Base-by-base conservation (phyloP, 768 basidiomycete genomes). In the Paxillus ammoniavirescens region DNA sequence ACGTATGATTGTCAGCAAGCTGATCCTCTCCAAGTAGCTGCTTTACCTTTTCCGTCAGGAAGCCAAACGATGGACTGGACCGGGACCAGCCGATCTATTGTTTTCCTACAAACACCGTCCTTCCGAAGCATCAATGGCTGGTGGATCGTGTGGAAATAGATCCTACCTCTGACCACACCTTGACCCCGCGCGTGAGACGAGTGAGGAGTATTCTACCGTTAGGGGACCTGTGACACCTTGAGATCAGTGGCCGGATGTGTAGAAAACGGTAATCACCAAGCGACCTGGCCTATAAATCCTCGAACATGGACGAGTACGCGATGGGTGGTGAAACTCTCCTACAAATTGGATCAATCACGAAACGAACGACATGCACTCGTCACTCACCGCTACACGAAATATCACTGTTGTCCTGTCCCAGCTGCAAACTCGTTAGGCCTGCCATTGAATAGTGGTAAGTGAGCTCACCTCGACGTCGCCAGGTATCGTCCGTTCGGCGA, bases 1-100 rank as follows among this genome's bases (percentile, higher is more conserved):
- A 51, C 42, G 57, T 47, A 54, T 53, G 52, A 55, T 58, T 51
- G 41, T 45, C 47, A 47, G 58, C 40, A 63, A 56, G 54, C 12
- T 42, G 36, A 59, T 60, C 49, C 41, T 51, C 40, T 28, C 26
- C 21, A 37, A 43, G 12, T 31, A n/a, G 50, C 50, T 12, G 33
- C 40, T 59, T 58, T 59, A 79, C 79, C 76, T 60, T 78, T 73
- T 46, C 77, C 77, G 26, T 64, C 66, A 7, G 80, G 80, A 52
- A 81, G 67, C 80, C 81, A 82, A 47, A 75, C 70, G 42, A 82
- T 72, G n/a, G 80, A 79, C 54, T 78, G 77, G 0, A 82, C 74
- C 23, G 67, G 64, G 50, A 70, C 69, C 47, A 68, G 69, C 8
- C 81, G 73, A 47, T 79, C 77, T 53, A 82, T 82, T n/a, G 77